Evolutionary conservation across 1,284 basidiomycete species (phyloP), one percentile per base, ranked within the genome.

Genomic region (Cryptococcus deneoformans): DNA sequence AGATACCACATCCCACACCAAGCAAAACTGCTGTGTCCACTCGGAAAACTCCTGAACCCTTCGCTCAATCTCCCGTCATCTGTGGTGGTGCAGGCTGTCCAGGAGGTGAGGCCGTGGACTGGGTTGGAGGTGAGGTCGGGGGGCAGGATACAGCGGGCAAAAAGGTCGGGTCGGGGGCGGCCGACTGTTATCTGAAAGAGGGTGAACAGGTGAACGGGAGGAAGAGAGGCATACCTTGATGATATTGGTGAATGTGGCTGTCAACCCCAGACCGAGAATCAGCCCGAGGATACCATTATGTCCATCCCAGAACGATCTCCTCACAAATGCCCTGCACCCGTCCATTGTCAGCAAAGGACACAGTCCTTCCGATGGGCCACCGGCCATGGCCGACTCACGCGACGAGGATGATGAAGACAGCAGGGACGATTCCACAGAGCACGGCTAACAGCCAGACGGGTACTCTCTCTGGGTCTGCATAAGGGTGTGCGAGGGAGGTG

Each of bases 31-130:
- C 90, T 86, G 79, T 99, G 96, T 1, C 95, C 95, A 45, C 88
- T 90, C 1, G 90, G 91, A 77, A 99, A 97, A 67, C 88, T 90
- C 61, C 90, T 83, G 81, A 92, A 98, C 0, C 95, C 94, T 71
- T 96, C 92, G 20, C 82, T 79, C 60, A 95, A 77, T 11, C 86
- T 82, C 16, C 47, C 43, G 35, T 60, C 52, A 64, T 90, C 80
- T 0, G 82, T 82, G 62, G 87, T 84, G 0, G 89, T 90, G 76
- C 96, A 99, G 46, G 92, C 86, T 0, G 82, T 81, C 66, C 84
- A 87, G 3, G 82, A 86, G 0, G 87, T 87, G 9, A 98, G 80
- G 0, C 89, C 88, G 63, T 85, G 92, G 1, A 79, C 66, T 0
- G 89, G 87, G 42, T 78, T 77, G 63, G 92, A 85, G 0, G 76